phyloP scores from a whole-genome alignment of 768 basidiomycete species.

The Pholiota microspora region DNA sequence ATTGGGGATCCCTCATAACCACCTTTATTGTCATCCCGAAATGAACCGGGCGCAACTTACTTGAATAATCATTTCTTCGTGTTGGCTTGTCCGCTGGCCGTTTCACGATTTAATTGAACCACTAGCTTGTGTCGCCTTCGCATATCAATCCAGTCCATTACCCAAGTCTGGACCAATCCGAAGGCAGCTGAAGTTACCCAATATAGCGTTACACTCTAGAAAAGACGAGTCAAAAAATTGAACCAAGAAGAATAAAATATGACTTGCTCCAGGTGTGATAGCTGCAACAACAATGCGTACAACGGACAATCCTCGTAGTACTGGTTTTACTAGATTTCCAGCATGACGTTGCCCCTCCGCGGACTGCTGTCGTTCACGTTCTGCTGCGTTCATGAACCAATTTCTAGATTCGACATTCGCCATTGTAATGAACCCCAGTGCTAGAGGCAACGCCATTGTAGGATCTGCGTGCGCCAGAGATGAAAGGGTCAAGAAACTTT shows the following conservation, averaged over 20 bases:
- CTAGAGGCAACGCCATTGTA: conserved; percentile 66
- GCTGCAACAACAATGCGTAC: conserved; percentile 66
- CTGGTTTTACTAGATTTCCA: conserved; percentile 49
- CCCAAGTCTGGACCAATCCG: conserved; percentile 74
- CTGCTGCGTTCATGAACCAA: conserved; percentile 66
- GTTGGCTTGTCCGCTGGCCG: background rate
- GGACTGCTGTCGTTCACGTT: conserved; percentile 46
- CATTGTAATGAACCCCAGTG: conserved; percentile 70
- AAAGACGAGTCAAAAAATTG: conserved; percentile 6
- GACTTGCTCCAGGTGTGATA: conserved; percentile 66
- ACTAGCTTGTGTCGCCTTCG: conserved; percentile 30
- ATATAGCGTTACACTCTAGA: conserved; percentile 66
- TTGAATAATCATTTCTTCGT: background rate
- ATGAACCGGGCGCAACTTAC: conserved; percentile 21
- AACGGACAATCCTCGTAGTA: conserved; percentile 56
- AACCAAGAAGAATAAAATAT: background rate
- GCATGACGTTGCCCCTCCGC: conserved; percentile 46
- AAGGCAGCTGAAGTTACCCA: conserved; percentile 78
- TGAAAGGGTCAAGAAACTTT: conserved; percentile 73
- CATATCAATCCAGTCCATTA: conserved; percentile 62
- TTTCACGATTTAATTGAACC: conserved; percentile 1
- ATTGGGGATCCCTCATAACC: conserved; percentile 68
- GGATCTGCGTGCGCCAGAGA: conserved; percentile 71
- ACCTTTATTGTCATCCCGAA: conserved; percentile 69
- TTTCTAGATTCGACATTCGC: conserved; percentile 77